Evolutionary conservation across 2,329 filamentous ascomycete genomes (phyloP).

Genomic region (Celoporthe dispersa): DNA sequence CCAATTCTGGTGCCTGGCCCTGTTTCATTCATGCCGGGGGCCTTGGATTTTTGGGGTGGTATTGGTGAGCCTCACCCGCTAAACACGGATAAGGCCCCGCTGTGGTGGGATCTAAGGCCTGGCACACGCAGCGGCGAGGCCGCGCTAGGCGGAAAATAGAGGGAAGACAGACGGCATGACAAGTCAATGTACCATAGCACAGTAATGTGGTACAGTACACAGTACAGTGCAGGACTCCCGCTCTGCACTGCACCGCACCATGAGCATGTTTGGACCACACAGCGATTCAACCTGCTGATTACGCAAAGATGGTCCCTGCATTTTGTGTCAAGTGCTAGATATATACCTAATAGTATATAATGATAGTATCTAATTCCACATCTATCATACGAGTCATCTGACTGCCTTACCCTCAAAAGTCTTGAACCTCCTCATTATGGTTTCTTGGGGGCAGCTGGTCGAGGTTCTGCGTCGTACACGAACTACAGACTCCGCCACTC

Average conservation of each 20-base stretch:
- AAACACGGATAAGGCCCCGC: slow-evolving; percentile 1
- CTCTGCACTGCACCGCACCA: not conserved
- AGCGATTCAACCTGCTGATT: not conserved
- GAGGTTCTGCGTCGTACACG: not conserved
- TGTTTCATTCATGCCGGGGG: slow-evolving; percentile 15
- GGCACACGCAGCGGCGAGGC: slow-evolving; percentile 3
- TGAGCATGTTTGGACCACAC: not conserved
- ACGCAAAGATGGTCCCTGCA: not conserved
- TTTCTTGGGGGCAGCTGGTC: not conserved
- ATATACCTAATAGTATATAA: not conserved
- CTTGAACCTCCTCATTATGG: not conserved
- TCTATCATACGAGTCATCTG: too few relatives aligned
- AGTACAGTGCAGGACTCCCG: not conserved
- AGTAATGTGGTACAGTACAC: not conserved
- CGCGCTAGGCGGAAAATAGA: slow-evolving; percentile 1
- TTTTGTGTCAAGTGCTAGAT: not conserved
- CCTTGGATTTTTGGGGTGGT: not conserved
- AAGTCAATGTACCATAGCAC: not conserved
- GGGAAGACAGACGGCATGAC: not conserved
- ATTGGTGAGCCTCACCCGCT: slow-evolving; percentile 11
- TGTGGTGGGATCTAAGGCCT: not conserved
- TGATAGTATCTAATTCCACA: too few relatives aligned
- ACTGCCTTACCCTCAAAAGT: not conserved
- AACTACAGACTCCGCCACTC: not conserved
- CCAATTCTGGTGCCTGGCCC: slow-evolving; percentile 12